Conservation (phyloP, 2,329 filamentous ascomycete genomes). For the Paraphaeosphaeria minitans region DNA sequence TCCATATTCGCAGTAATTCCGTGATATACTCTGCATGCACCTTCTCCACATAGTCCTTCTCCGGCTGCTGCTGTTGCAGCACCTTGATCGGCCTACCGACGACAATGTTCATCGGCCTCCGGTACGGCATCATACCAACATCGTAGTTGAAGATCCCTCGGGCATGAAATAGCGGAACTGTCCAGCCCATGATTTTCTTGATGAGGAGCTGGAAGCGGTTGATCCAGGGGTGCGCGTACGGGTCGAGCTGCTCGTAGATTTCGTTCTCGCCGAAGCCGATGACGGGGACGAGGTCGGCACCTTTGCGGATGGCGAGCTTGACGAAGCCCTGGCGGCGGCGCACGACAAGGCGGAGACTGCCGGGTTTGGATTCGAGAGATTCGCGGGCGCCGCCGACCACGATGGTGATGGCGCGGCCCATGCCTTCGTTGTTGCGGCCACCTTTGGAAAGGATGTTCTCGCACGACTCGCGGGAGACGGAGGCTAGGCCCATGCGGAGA, state of each 20-base stretch:
- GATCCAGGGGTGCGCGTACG: conserved; percentile 76
- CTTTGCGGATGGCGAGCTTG: conserved; percentile 87
- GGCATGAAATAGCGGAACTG: conserved; percentile 86
- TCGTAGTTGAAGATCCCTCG: conserved; percentile 97
- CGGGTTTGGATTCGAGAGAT: conserved; percentile 84
- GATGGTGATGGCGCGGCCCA: conserved; percentile 95
- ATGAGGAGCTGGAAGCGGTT: conserved; percentile 82
- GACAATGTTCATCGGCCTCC: conserved; percentile 84
- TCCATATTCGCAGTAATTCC: conserved; percentile 75
- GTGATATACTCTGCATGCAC: conserved; percentile 79
- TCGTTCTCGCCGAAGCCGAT: conserved; percentile 95
- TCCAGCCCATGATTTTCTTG: conserved; percentile 89
- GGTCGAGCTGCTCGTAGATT: conserved; percentile 86
- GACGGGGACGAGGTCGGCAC: conserved; percentile 92
- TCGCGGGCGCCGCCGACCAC: conserved; percentile 92
- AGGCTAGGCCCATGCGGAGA: conserved; percentile 83
- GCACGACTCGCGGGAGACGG: conserved; percentile 89
- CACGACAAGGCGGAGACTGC: conserved; percentile 76
- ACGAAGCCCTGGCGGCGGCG: conserved; percentile 88
- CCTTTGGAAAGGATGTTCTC: conserved; percentile 84
- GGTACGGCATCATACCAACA: conserved; percentile 93
- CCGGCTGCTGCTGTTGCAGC: conserved; percentile 65
- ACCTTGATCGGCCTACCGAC: conserved; percentile 83
- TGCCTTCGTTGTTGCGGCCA: conserved; percentile 76
- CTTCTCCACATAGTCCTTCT: conserved; percentile 76